These are phyloP conservation scores for Plantago coronopus DNA, from an alignment of 305 asterid species.

Conservation along the genomic window DNA sequence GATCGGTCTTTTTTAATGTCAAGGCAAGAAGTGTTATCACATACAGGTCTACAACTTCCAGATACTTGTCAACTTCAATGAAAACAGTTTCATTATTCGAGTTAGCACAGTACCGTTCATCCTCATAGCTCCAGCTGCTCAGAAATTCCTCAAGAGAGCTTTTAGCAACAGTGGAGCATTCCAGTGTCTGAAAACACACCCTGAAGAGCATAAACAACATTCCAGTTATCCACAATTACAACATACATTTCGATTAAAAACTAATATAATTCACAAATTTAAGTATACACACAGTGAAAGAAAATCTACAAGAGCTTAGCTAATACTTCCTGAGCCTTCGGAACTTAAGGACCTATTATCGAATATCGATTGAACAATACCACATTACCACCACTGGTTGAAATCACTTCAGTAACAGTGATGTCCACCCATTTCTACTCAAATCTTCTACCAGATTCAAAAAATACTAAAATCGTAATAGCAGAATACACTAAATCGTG, in stretches of 20 bases:
- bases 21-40: conserved; percentile 53
- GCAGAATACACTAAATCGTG: no score
- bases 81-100: conserved; percentile 31
- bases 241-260: neutral
- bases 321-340: no score
- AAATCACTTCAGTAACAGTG: no score
- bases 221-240: conserved; percentile 3
- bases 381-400: no score
- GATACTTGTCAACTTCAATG: conserved; percentile 51
- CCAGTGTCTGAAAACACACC: conserved; percentile 60
- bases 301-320: no score
- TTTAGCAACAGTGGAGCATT: conserved; percentile 47
- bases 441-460: no score
- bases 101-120: conserved; percentile 41
- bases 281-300: no score
- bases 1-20: conserved; percentile 43
- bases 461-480: no score
- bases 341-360: no score
- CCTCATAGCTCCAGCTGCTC: conserved; percentile 50
- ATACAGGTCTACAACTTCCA: conserved; percentile 75
- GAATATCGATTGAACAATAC: no score
- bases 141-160: conserved; percentile 68
- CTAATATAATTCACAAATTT: no score
- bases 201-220: conserved; percentile 31
- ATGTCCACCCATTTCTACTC: no score